Conservation (phyloP, 495 filamentous ascomycete species). For the Hypoxylon fragiforme region DNA sequence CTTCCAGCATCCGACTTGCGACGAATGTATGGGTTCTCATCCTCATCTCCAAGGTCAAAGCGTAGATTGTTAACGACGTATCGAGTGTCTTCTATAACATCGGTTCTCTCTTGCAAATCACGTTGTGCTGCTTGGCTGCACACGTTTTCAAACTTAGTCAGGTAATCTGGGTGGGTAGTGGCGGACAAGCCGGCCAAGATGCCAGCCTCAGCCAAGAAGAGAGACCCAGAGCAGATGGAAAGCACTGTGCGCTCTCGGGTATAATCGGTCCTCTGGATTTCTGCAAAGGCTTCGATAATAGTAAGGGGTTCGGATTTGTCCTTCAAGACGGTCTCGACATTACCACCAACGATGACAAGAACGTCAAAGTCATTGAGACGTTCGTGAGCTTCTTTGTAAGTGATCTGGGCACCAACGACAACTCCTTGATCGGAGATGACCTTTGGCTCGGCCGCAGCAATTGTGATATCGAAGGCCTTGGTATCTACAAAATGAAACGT, state of each 20-base stretch:
- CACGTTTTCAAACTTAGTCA: slow-evolving; percentile 67
- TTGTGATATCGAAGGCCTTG: slow-evolving; percentile 69
- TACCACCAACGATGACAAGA: slow-evolving; percentile 69
- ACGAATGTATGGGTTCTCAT: slow-evolving; percentile 74
- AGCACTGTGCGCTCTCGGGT: slow-evolving; percentile 71
- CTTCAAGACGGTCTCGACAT: slow-evolving; percentile 56
- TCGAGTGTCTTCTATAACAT: slow-evolving; percentile 72
- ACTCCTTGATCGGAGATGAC: slow-evolving; percentile 74
- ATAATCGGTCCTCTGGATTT: slow-evolving; percentile 68
- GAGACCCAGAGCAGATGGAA: slow-evolving; percentile 74
- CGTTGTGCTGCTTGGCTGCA: slow-evolving; percentile 65
- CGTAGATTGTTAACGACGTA: slow-evolving; percentile 81
- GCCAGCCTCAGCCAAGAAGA: slow-evolving; percentile 72
- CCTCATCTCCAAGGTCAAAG: slow-evolving; percentile 73
- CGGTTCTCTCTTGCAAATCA: slow-evolving; percentile 62
- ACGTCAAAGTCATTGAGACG: slow-evolving; percentile 71
- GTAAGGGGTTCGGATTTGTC: slow-evolving; percentile 61
- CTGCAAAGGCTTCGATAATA: slow-evolving; percentile 66
- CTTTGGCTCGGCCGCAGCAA: slow-evolving; percentile 58
- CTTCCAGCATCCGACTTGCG: slow-evolving; percentile 64
- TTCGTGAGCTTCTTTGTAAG: slow-evolving; percentile 65
- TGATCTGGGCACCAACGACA: slow-evolving; percentile 71
- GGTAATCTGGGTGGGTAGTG: slow-evolving; percentile 66
- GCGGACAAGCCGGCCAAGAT: slow-evolving; percentile 73
- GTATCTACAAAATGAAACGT: slow-evolving; percentile 40